Percentiles rank a stretch among this genome's conserved stretches.
Conservation (phyloP, 2,329 filamentous ascomycete genomes). For the Chaetomiaceae sp. region DNA sequence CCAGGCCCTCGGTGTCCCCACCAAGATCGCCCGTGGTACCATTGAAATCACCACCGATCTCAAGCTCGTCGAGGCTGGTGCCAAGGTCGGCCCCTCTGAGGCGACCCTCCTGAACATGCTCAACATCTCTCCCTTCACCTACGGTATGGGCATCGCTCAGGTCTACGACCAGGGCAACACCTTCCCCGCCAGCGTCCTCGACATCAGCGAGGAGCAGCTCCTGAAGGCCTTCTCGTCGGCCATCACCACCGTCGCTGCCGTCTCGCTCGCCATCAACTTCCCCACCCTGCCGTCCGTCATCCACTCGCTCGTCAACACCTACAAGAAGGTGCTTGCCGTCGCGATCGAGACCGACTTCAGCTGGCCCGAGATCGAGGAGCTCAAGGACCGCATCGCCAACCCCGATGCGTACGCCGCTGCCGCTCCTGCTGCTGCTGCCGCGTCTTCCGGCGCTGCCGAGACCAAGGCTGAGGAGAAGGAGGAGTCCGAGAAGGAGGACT, state of each 20-base stretch:
- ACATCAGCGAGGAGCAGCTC: constrained; percentile 93
- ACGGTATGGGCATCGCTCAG: constrained; percentile 93
- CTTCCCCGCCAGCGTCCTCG: constrained; percentile 80
- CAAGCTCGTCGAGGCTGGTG: constrained; percentile 90
- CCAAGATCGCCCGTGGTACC: constrained; percentile 99
- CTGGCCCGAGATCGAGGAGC: constrained; percentile 93
- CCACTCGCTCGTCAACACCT: constrained; percentile 93
- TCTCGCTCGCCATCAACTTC: constrained; percentile 92
- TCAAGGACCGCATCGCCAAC: constrained; percentile 99
- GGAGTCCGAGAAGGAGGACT: constrained; percentile 65
- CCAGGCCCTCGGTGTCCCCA: constrained; percentile 99
- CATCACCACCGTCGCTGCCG: constrained; percentile 78
- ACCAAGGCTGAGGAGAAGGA: constrained; percentile 59
- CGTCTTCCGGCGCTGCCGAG: constrained; percentile 46
- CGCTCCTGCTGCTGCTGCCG: constrained; percentile 65
- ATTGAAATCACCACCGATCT: constrained; percentile 99
- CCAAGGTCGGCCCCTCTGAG: constrained; percentile 97
- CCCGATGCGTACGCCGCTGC: constrained; percentile 90
- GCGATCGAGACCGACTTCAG: constrained; percentile 85
- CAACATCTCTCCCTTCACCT: constrained; percentile 99
- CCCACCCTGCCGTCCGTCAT: constrained; percentile 94
- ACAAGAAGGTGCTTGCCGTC: constrained; percentile 94
- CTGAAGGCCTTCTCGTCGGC: constrained; percentile 75
- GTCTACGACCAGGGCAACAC: constrained; percentile 97
- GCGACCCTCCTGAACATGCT: constrained; percentile 99